phyloP scores from a whole-genome alignment of 2,329 filamentous ascomycete species.

The Arthrobotrys entomopaga region DNA sequence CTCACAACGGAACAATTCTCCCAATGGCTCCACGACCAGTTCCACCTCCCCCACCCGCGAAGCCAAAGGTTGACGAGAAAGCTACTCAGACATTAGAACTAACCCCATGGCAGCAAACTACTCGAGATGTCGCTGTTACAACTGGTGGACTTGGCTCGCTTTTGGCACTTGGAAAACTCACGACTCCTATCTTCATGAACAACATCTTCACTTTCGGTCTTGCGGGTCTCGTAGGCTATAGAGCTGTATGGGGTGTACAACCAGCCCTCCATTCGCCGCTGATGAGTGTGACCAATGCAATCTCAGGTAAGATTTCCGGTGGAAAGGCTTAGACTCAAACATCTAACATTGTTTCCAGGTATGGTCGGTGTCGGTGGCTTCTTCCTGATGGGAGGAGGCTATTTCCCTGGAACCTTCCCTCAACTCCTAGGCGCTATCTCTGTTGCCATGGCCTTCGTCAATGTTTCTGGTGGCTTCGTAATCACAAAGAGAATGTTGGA shows the following conservation, averaged over 20 bases:
- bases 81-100: slow-evolving; percentile 70
- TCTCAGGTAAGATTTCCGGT: slow-evolving; percentile 70
- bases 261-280: slow-evolving; percentile 87
- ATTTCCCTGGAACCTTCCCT: slow-evolving; percentile 79
- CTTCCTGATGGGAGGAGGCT: slow-evolving; percentile 87
- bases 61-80: slow-evolving; percentile 61
- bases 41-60: slow-evolving; percentile 67
- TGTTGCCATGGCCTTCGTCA: slow-evolving; percentile 86
- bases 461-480: slow-evolving; percentile 87
- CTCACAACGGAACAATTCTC: slow-evolving; percentile 78
- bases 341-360: slow-evolving; percentile 62
- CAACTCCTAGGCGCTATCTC: slow-evolving; percentile 81
- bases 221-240: slow-evolving; percentile 85
- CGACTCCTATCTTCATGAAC: slow-evolving; percentile 84
- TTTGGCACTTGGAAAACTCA: slow-evolving; percentile 80
- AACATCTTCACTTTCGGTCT: slow-evolving; percentile 87
- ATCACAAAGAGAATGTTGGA: slow-evolving; percentile 94
- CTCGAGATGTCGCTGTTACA: slow-evolving; percentile 77
- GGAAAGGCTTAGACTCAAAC: background rate
- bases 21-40: slow-evolving; percentile 63
- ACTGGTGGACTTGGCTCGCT: slow-evolving; percentile 81
- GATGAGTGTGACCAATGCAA: slow-evolving; percentile 94
- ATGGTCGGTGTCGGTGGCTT: slow-evolving; percentile 90
- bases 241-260: slow-evolving; percentile 85
- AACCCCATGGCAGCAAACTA: slow-evolving; percentile 83